These are phyloP conservation scores for Pichia deserticola DNA, from an alignment of 805 yeast genomes.

Conservation along the genomic window DNA sequence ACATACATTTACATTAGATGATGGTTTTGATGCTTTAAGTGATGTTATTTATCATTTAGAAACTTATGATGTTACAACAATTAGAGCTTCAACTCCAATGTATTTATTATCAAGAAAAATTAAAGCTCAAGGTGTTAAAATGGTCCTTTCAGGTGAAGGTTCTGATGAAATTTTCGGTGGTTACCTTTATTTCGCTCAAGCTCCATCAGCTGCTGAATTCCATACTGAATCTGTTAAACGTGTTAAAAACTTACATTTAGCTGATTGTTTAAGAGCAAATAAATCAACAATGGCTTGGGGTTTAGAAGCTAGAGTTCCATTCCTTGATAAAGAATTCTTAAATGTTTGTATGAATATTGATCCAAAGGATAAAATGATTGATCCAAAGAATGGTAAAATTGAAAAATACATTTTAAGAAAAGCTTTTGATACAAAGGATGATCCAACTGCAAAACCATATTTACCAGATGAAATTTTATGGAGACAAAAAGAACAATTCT, in stretches of 20 bases:
- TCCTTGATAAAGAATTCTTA: conserved; percentile 89
- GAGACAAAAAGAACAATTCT: conserved; percentile 99
- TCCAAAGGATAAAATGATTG: conserved; percentile 86
- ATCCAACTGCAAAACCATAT: conserved; percentile 71
- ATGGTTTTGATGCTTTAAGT: conserved; percentile 90
- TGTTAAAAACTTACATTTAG: conserved; percentile 93
- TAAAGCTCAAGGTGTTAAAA: conserved; percentile 99
- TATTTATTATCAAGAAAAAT: conserved; percentile 91
- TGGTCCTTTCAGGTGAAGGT: conserved; percentile 99
- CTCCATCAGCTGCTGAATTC: conserved; percentile 90
- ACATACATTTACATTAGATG: conserved; percentile 94
- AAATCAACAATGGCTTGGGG: conserved; percentile 99
- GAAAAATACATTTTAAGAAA: conserved; percentile 96
- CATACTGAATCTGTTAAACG: conserved; percentile 93
- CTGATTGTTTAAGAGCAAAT: conserved; percentile 98
- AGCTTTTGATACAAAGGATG: conserved; percentile 92
- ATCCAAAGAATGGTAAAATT: conserved; percentile 62
- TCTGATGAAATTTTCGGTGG: conserved; percentile 99
- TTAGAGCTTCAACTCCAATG: conserved; percentile 99
- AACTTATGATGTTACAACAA: conserved; percentile 97
- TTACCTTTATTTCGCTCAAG: conserved; percentile 92
- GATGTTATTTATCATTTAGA: conserved; percentile 95
- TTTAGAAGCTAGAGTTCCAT: conserved; percentile 98
- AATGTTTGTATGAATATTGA: conserved; percentile 90
- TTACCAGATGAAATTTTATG: conserved; percentile 94